Base-by-base conservation (phyloP, 495 filamentous ascomycete species). In the Schizothecium vesticola region DNA sequence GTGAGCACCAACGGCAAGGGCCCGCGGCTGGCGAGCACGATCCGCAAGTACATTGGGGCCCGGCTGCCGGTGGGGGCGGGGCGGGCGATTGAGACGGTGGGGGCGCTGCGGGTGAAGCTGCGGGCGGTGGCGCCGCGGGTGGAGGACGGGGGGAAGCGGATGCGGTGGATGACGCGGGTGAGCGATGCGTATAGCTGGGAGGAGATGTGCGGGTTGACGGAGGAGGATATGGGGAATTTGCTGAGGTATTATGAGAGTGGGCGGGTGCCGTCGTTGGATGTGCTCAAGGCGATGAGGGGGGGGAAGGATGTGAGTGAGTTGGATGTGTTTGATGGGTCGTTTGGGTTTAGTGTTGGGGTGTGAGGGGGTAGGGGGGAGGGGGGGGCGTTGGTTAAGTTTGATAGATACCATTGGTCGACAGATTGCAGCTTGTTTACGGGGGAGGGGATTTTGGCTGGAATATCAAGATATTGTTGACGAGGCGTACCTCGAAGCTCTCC, bases 1-100 rank as follows among this genome's bases (percentile, higher is more conserved):
- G 93, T 99, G 61, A 93, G 90, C 77, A 99, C 95, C 12, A 98
- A 98, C 77, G 95, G 95, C 9, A 98, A 97, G 75, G 95, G 95
- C 0, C 95, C 95, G 1, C 90, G 94, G 80, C 77, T 98, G 66
- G 95, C 95, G 13, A 94, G 90, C 69, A 88, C 94, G 65, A 89
- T 99, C 51, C 81, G 96, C 61, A 86, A 90, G 78, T 87, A 90
- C 76, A 97, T 99, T 70, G 94, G 92, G 16, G 85, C 81, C 24
- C 85, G 81, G 33, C 78, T 99, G 66, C 95, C 96, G 0, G 71
- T 75, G 5, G 90, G 94, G 69, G 87, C 90, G 36, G 95, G 95
- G 1, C 85, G 87, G 22, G 94, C 96, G 0, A 92, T 98, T 64
- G 83, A 89, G 77, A 90, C 90, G 70, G 89, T 98, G 25, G 95